Evolutionary conservation across 495 filamentous ascomycete species (phyloP), one percentile per base, ranked within the genome.

Genomic region (Rostrohypoxylon terebratum): DNA sequence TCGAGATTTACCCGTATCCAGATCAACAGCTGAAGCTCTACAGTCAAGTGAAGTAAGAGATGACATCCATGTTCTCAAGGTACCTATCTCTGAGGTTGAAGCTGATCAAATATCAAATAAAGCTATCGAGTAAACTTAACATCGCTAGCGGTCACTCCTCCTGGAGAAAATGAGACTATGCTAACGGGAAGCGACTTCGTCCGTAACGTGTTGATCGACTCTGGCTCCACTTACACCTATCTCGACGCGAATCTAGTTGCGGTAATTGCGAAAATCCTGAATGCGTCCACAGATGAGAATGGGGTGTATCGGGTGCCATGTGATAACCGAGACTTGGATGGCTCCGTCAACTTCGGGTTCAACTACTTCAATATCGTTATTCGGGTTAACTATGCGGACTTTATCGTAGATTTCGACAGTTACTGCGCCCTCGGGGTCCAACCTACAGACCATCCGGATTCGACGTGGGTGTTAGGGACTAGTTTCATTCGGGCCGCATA

Each of bases 121-220:
- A 81, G 80, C 47, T 82, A 84, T 70, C 82, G 80, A 69, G 75
- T 84, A 18, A 84, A 84, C 66, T 48, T 83, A 21, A 83, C 82
- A 13, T 83, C 81, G 1, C 63, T 83, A 18, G 80, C 78, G 36
- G 75, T 81, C 57, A 79, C 78, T n/a, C 77, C 73, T 38, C 79
- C 80, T 0, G 66, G 64, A 13, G 66, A 77, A 18, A 25, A 58
- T 9, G 61, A 77, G 18, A 73, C 72, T 7, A 67, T 73, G 38
- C 76, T 79, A 42, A 84, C 82, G 18, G 61, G 55, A 13, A 54
- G 45, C 33, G 67, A 79, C 38, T 84, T 84, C 68, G 77, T 47
- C 40, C 79, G 79, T 47, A 77, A 78, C 36, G 75, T 76, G 50
- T 67, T 84, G 23, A 77, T 84, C 55, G 82, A 84, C 64, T 82